A percentile compares a stretch with the other conserved stretches of the same genome.
These are phyloP conservation scores for Periconia macrospinosa DNA, from an alignment of 2,329 filamentous ascomycete species.

Conservation along the genomic window DNA sequence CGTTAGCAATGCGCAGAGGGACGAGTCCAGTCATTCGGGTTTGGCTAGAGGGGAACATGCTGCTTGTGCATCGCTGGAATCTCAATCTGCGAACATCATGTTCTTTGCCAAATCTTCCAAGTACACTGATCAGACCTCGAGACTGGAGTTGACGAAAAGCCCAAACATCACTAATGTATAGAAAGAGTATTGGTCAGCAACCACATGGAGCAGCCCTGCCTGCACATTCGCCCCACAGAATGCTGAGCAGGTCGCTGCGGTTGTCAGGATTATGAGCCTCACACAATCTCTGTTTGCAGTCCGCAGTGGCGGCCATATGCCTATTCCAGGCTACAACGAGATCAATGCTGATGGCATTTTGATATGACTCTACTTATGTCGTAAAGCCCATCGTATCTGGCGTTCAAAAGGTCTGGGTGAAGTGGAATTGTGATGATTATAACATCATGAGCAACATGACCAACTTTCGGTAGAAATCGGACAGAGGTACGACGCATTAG, in stretches of 20 bases:
- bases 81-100: neutral
- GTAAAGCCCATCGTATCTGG: no score
- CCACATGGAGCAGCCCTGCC: slow-evolving; percentile 15
- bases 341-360: slow-evolving; percentile 22
- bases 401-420: no score
- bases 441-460: no score
- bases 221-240: slow-evolving; percentile 19
- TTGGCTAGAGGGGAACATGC: neutral
- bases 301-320: slow-evolving; percentile 27
- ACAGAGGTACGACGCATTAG: no score
- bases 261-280: slow-evolving; percentile 13
- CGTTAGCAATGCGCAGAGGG: neutral
- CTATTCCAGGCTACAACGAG: slow-evolving; percentile 19
- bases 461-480: no score
- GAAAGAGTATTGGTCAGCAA: slow-evolving; percentile 12
- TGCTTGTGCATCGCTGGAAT: neutral
- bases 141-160: neutral
- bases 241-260: slow-evolving; percentile 18
- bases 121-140: neutral
- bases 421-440: no score
- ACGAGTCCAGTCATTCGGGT: neutral
- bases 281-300: slow-evolving; percentile 21
- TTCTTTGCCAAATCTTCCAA: neutral
- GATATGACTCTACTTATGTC: slow-evolving; percentile 14
- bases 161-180: neutral